Evolutionary conservation across 2,329 filamentous ascomycete genomes (phyloP), one percentile per base, ranked within the genome.

Genomic region (Chalaropsis thielavioides): DNA sequence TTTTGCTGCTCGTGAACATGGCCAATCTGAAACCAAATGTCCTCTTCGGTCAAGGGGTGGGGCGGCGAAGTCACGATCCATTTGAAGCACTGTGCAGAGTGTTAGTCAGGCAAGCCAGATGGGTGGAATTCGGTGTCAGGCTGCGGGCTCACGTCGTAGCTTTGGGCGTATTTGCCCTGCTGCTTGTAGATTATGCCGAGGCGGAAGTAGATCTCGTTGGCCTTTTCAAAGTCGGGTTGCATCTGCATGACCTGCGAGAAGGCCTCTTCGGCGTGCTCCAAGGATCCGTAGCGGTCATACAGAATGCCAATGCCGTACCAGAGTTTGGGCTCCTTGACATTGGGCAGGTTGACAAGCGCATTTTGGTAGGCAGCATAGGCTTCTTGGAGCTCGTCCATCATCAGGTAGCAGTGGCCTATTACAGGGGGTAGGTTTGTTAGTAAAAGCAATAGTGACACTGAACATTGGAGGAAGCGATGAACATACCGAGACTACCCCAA

Each of bases 111-210:
- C 31, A 31, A 2, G 31, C 6, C 31, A 31, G 6, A 6, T 3
- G 31, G 31, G 31, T 6, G 31, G 31, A 6, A 31, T 58, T 5
- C 44, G 10, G 19, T 3, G 58, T n/a, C n/a, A 35, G 41, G n/a
- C 5, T 17, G 51, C 19, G 49, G 13, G 51, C 13, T 71, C 79
- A 95, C 92, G 76, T 97, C 94, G 58, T 97, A 80, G 79, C 92
- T 96, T 73, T 95, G 88, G 63, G 81, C 80, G 74, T 92, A 99
- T 74, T 97, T 97, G 68, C 92, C 87, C 73, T 97, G 94, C 72
- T 97, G 92, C 75, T 99, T 99, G 79, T 97, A 97, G 69, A 99
- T 97, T 78, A 99, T 99, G n/a, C 94, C 94, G 8, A 99, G 82
- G 35, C 94, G 85, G 77, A 99, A 99, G 75, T 97, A 99, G 64